phyloP scores from a whole-genome alignment of 2,329 filamentous ascomycete genomes.

The Alternaria metachromatica region DNA sequence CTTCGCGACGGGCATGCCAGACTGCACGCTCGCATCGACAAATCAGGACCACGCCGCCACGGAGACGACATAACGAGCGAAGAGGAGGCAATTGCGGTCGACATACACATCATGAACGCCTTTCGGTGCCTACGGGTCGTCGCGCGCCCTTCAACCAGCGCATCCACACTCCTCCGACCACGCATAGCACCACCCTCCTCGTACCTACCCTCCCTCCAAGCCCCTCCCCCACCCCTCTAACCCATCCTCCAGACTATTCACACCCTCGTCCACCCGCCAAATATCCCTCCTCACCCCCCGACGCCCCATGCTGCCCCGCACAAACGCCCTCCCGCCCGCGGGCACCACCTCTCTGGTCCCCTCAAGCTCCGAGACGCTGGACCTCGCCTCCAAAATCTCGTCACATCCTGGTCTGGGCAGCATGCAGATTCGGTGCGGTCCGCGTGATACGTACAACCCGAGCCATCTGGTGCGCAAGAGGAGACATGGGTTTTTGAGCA shows the following conservation, averaged over 20 bases:
- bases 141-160: constrained; percentile 26
- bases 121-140: constrained; percentile 39
- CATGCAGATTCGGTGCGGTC: constrained; percentile 54
- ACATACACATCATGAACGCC: constrained; percentile 37
- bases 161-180: constrained; percentile 27
- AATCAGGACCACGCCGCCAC: not conserved
- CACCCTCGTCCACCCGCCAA: constrained; percentile 22
- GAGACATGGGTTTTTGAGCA: constrained; percentile 65
- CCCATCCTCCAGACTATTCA: constrained; percentile 5
- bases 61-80: not conserved
- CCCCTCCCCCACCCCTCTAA: not conserved
- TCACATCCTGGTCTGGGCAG: constrained; percentile 45
- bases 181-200: constrained; percentile 23
- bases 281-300: constrained; percentile 39
- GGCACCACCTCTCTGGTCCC: constrained; percentile 18
- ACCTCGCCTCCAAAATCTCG: constrained; percentile 46
- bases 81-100: not conserved
- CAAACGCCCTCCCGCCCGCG: constrained; percentile 22
- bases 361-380: constrained; percentile 33
- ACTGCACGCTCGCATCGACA: not conserved
- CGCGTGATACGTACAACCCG: constrained; percentile 65
- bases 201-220: constrained; percentile 17
- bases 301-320: constrained; percentile 33
- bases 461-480: constrained; percentile 67
- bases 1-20: constrained; percentile 14